Evolutionary conservation across 2,329 filamentous ascomycete genomes (phyloP), one percentile per base, ranked within the genome.

Genomic region (Pseudogymnoascus destructans): DNA sequence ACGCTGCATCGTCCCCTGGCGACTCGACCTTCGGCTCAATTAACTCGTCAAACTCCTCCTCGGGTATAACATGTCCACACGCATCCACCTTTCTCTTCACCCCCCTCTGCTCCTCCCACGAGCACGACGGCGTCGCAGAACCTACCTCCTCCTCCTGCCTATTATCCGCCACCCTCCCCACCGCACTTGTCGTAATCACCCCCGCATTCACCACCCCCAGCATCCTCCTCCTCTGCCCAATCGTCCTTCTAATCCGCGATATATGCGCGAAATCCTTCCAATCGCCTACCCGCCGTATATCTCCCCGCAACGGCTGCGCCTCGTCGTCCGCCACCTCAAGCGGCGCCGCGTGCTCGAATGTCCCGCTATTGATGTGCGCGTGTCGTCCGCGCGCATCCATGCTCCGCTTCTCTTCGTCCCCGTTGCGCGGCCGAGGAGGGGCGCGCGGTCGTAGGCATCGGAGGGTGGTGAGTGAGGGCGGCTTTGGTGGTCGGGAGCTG

Each of bases 11-110:
- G 13, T 27, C 17, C 10, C 42, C 42, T 19, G 42, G 42, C 23
- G 42, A 49, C 23, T 49, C 42, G 23, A 49, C 8, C 23, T 49
- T 49, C 17, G 42, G 42, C 23, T 49, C 42, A 27, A 49, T 49
- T 49, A 49, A 27, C 42, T 49, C 42, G 8, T 49, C 42, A 27
- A 27, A 49, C 40, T 46, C 40, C 42, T 49, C 42, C 23, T 49
- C 42, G 21, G 21, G 42, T 49, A 49, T 49, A 49, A 15, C n/a
- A 49, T 49, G 21, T 11, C 42, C 42, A 49, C 42, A 27, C n/a
- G 42, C 42, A 27, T 49, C 42, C 11, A 27, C 23, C 42, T 49
- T 49, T n/a, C 42, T 27, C 42, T 49, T 49, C 13, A 49, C 7
- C 8, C 42, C 42, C 23, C 42, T 49, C 42, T 49, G 42, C 13